A percentile compares a stretch with the other conserved stretches of the same genome.
Conservation (phyloP, 2,329 filamentous ascomycete genomes). For the Stachybotrys chartarum region DNA sequence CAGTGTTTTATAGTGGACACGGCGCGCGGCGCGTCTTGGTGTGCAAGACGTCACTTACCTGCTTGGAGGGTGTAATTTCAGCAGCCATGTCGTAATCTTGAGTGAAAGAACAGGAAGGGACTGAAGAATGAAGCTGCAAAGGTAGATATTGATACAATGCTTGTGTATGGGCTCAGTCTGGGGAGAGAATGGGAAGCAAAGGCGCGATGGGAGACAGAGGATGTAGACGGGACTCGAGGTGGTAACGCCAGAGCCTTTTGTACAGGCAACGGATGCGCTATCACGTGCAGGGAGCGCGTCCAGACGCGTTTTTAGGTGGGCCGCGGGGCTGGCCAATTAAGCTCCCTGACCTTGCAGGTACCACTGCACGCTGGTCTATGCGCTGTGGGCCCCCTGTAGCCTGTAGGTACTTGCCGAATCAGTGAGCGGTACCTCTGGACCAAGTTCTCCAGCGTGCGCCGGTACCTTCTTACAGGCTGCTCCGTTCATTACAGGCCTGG, state of each 20-base stretch:
- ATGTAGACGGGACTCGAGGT: conserved; percentile 6
- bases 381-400: background rate
- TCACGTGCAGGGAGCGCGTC: conserved; percentile 32
- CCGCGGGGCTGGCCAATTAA: conserved; percentile 15
- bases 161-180: conserved; percentile 12
- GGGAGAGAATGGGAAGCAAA: conserved; percentile 9
- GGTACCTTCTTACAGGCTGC: no score
- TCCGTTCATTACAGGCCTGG: no score
- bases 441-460: no score
- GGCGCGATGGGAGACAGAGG: conserved; percentile 21
- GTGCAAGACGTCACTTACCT: conserved; percentile 36
- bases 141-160: conserved; percentile 8
- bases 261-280: conserved; percentile 23
- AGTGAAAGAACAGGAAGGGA: conserved; percentile 3
- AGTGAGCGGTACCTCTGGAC: no score
- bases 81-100: conserved; percentile 57
- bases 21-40: conserved; percentile 1
- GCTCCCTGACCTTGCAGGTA: conserved; percentile 2
- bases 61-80: conserved; percentile 57
- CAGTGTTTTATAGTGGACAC: background rate
- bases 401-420: background rate
- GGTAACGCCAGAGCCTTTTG: conserved; percentile 30
- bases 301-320: conserved; percentile 17
- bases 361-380: conserved; percentile 5
- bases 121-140: conserved; percentile 5